Base-by-base conservation (phyloP, 495 filamentous ascomycete genomes). In the Pseudotulostoma volvatum region DNA sequence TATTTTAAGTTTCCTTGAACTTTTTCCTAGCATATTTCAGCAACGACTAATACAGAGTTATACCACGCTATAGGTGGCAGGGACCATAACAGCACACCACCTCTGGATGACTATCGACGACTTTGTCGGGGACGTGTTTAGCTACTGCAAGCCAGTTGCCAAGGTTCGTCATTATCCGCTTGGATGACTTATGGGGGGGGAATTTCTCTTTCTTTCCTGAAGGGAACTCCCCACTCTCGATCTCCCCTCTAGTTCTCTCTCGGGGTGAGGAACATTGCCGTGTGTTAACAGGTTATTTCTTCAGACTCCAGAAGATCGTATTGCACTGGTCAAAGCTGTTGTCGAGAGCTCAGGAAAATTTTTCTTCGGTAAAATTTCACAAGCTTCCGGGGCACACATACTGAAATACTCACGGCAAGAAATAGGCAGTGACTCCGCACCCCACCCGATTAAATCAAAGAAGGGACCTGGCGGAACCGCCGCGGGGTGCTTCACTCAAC, bases 401-500 rank as follows among this genome's bases (percentile, higher is more conserved):
- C 33, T 8, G 5, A n/a, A 4, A 31, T 21, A 37, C n/a, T 13
- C 40, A 28, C 13, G 2, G 34, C 30, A 21, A n/a, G 36, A 19
- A 9, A 7, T 9, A 30, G 66, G 68, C 32, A 76, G 64, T 20
- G 79, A 84, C 51, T 74, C 70, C 33, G 80, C 80, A 20, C 87
- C 88, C 16, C 87, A 95, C 60, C 76, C 78, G 7, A 69, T 77
- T 9, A 53, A 57, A 9, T 73, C 79, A 36, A 94, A 93, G 64
- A 69, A 74, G 40, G 73, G 68, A 40, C 64, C 56, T 34, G 64
- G 65, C 36, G 79, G 70, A 57, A 57, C 67, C n/a, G 81, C 84
- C 3, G 84, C 82, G 3, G 86, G 88, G 17, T 79, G 88, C 4
- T 94, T 92, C 61, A 93, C 86, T 5, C 86, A 94, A 55, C 80